Evolutionary conservation across 2,329 filamentous ascomycete genomes (phyloP).

Genomic region (Bimuria novae-zelandiae): DNA sequence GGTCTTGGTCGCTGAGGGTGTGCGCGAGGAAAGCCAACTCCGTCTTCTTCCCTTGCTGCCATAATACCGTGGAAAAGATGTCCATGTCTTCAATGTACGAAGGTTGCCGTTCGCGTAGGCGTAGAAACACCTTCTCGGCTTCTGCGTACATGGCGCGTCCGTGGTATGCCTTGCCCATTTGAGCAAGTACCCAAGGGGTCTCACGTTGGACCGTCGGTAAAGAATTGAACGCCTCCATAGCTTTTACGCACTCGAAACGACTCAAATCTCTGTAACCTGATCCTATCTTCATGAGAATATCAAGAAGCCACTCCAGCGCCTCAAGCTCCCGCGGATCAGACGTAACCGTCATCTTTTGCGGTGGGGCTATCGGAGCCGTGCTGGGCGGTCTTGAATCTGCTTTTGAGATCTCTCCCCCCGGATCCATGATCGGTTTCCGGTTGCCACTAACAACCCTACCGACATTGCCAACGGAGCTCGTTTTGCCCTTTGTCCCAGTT

Average conservation of each 20-base stretch:
- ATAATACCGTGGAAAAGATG: slow-evolving; percentile 97
- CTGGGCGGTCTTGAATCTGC: slow-evolving; percentile 55
- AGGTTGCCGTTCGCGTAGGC: slow-evolving; percentile 77
- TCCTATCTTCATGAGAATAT: slow-evolving; percentile 80
- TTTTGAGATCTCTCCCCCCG: slow-evolving; percentile 69
- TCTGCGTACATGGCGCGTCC: slow-evolving; percentile 86
- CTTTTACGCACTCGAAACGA: slow-evolving; percentile 77
- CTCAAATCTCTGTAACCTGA: slow-evolving; percentile 77
- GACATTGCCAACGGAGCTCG: slow-evolving; percentile 70
- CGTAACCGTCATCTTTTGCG: slow-evolving; percentile 49
- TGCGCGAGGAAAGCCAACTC: slow-evolving; percentile 92
- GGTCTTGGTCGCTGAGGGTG: slow-evolving; percentile 83
- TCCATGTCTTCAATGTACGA: slow-evolving; percentile 94
- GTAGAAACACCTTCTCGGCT: slow-evolving; percentile 83
- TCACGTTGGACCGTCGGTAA: slow-evolving; percentile 78
- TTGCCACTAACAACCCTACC: slow-evolving; percentile 90
- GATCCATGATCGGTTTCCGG: slow-evolving; percentile 71
- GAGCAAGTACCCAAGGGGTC: slow-evolving; percentile 89
- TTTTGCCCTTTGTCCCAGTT: slow-evolving; percentile 68
- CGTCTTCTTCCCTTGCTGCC: slow-evolving; percentile 92
- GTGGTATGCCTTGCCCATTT: slow-evolving; percentile 88
- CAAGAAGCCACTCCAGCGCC: slow-evolving; percentile 74
- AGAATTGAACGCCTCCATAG: slow-evolving; percentile 72
- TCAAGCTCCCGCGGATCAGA: slow-evolving; percentile 71
- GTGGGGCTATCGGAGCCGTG: slow-evolving; percentile 31